Conservation (phyloP, 768 basidiomycete species). For the Phlebiopsis gigantea region DNA sequence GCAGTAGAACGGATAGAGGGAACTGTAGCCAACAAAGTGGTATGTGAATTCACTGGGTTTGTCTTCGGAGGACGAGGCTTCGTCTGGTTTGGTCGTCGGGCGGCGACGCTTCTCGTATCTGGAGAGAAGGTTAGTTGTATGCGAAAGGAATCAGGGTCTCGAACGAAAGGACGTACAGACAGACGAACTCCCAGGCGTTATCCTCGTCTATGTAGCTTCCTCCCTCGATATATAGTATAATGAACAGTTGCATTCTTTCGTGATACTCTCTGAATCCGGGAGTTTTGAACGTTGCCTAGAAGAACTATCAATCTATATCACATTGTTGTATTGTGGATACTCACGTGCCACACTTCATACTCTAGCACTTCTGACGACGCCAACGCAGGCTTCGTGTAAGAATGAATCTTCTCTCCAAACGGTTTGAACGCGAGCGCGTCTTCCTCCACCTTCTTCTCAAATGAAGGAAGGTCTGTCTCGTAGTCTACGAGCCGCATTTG, state of each 20-base stretch:
- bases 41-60: slow-evolving; percentile 42
- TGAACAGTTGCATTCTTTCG: slow-evolving; percentile 89
- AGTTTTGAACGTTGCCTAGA: slow-evolving; percentile 76
- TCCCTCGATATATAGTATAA: slow-evolving; percentile 90
- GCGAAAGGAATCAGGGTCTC: not conserved
- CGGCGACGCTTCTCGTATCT: slow-evolving; percentile 86
- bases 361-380: slow-evolving; percentile 18
- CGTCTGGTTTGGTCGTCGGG: slow-evolving; percentile 43
- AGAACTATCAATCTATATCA: no score
- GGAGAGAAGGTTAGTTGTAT: slow-evolving; percentile 3
- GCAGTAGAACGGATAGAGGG: slow-evolving; percentile 92
- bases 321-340: no score
- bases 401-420: slow-evolving; percentile 65
- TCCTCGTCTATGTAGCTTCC: slow-evolving; percentile 97
- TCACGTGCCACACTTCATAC: slow-evolving; percentile 69
- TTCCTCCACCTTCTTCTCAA: slow-evolving; percentile 63
- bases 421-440: slow-evolving; percentile 81
- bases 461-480: slow-evolving; percentile 59
- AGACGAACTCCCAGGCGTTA: slow-evolving; percentile 88
- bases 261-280: slow-evolving; percentile 91
- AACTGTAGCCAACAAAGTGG: slow-evolving; percentile 93
- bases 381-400: slow-evolving; percentile 67
- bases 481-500: slow-evolving; percentile 45
- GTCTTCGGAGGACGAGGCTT: slow-evolving; percentile 32
- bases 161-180: slow-evolving; percentile 53